phyloP scores from a whole-genome alignment of 129 eudicot species.

The Erigeron canadensis region DNA sequence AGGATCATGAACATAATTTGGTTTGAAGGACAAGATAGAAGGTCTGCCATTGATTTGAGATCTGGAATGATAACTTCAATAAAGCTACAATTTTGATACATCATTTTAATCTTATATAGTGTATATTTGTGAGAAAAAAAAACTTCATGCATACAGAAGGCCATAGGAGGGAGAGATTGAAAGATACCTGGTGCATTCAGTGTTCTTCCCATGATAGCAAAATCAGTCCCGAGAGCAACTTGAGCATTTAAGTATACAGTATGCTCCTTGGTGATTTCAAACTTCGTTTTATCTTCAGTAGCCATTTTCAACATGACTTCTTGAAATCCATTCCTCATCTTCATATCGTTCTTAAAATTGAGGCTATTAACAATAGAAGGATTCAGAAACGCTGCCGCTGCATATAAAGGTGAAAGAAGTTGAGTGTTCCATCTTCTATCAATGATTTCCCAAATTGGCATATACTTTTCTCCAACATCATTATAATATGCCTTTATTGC shows the following conservation, averaged over 20 bases:
- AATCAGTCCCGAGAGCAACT: slow-evolving; percentile 47
- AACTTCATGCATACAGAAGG: background rate
- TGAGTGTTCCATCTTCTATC: slow-evolving; percentile 46
- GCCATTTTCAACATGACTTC: slow-evolving; percentile 52
- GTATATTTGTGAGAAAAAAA: background rate
- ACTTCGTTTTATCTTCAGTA: slow-evolving; percentile 32
- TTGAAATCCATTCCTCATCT: slow-evolving; percentile 50
- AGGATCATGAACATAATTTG: background rate
- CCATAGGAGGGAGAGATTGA: slow-evolving; percentile 19
- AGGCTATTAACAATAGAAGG: slow-evolving; percentile 40
- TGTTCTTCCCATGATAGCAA: slow-evolving; percentile 43
- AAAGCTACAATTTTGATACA: background rate
- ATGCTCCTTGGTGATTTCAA: slow-evolving; percentile 43
- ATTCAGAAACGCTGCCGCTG: slow-evolving; percentile 46
- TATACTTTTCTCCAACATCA: slow-evolving; percentile 32
- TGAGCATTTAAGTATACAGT: slow-evolving; percentile 43
- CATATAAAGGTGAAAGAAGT: slow-evolving; percentile 42
- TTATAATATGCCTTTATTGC: slow-evolving; percentile 39
- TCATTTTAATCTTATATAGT: background rate
- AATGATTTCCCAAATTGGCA: slow-evolving; percentile 42
- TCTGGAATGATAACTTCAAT: background rate
- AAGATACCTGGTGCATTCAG: slow-evolving; percentile 43
- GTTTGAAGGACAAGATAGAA: background rate
- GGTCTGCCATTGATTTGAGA: background rate
- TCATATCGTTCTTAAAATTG: slow-evolving; percentile 31